These are phyloP conservation scores for Thozetella sp. DNA, from an alignment of 495 filamentous ascomycete genomes.

Conservation along the genomic window DNA sequence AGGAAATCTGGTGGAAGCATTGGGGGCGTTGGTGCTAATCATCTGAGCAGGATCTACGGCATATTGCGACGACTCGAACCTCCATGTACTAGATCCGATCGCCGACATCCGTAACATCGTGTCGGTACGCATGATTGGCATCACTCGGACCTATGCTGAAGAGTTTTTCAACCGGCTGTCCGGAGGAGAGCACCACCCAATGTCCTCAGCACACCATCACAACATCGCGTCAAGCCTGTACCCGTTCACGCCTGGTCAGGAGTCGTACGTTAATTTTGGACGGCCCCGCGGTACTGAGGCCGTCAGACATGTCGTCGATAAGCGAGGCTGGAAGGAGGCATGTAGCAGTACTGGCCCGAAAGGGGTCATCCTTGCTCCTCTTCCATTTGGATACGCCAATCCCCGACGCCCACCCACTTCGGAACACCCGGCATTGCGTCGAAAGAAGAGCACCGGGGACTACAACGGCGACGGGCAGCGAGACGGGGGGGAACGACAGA, in stretches of 20 bases:
- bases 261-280: slow-evolving; percentile 12
- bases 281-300: slow-evolving; percentile 5
- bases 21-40: no score
- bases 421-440: neutral
- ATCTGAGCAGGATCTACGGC: no score
- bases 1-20: no score
- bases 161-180: slow-evolving; percentile 15
- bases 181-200: slow-evolving; percentile 1
- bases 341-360: slow-evolving; percentile 9
- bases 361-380: neutral
- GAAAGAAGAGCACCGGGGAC: neutral
- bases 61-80: slow-evolving; percentile 17
- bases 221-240: slow-evolving; percentile 13
- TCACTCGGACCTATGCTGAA: slow-evolving; percentile 14
- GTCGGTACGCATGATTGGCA: slow-evolving; percentile 23
- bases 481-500: neutral
- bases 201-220: slow-evolving; percentile 5
- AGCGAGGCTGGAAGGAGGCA: slow-evolving; percentile 10
- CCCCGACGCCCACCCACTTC: neutral
- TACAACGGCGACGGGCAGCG: no score
- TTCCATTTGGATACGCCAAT: neutral
- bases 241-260: slow-evolving; percentile 19
- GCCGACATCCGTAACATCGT: slow-evolving; percentile 12
- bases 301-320: slow-evolving; percentile 10
- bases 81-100: slow-evolving; percentile 21